Evolutionary conservation across 768 basidiomycete species (phyloP).

Genomic region (Collybiopsis confluens): DNA sequence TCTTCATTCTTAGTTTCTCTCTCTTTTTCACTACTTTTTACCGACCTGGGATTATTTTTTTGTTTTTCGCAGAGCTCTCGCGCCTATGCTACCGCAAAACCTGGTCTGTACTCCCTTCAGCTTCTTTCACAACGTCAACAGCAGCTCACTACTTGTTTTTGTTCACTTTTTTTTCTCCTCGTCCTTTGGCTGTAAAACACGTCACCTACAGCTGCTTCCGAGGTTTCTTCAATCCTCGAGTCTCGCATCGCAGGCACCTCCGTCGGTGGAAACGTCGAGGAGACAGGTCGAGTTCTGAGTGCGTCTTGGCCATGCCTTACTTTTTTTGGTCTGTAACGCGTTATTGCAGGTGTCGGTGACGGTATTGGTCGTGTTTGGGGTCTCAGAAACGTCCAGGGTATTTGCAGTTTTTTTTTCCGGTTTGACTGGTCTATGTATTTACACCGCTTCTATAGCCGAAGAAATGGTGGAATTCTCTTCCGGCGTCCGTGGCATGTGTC

Average conservation of each 20-base stretch:
- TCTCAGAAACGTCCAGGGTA: constrained; percentile 97
- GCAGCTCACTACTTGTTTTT: constrained; percentile 14
- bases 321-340: constrained; percentile 5
- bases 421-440: constrained; percentile 3
- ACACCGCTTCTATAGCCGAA: constrained; percentile 65
- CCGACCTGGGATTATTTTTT: constrained; percentile 21
- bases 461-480: constrained; percentile 99
- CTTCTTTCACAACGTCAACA: constrained; percentile 6
- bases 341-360: constrained; percentile 86
- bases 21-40: constrained; percentile 13
- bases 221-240: constrained; percentile 99
- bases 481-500: constrained; percentile 99
- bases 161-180: constrained; percentile 13
- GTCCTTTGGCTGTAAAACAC: constrained; percentile 28
- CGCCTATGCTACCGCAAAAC: constrained; percentile 96
- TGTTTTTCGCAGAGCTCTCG: constrained; percentile 57
- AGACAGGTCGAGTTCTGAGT: constrained; percentile 99
- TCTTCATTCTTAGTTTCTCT: constrained; percentile 18
- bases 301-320: constrained; percentile 27
- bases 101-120: constrained; percentile 50
- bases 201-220: constrained; percentile 80
- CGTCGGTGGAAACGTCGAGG: constrained; percentile 92
- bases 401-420: constrained; percentile 15
- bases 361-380: constrained; percentile 99
- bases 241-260: constrained; percentile 93